A percentile compares a stretch with the other conserved stretches of the same genome.
Evolutionary conservation across 768 basidiomycete species (phyloP).

Genomic region (Tylopilus intermedius): DNA sequence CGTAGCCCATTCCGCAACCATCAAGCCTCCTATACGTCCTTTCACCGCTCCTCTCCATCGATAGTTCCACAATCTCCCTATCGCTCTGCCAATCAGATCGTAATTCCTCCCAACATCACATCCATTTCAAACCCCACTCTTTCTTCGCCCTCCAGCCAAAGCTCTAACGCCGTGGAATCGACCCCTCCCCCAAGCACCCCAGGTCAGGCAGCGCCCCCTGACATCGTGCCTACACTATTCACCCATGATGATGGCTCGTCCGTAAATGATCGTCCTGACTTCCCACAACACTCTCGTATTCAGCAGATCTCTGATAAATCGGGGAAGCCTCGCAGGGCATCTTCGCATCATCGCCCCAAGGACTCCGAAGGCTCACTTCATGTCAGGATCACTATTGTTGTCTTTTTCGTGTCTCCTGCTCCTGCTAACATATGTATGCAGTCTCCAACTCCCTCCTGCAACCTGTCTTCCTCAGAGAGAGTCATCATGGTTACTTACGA

Average conservation of each 20-base stretch:
- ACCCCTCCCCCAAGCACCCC: conserved; percentile 73
- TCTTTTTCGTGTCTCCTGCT: conserved; percentile 3
- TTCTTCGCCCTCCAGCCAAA: conserved; percentile 66
- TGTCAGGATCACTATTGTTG: conserved; percentile 7
- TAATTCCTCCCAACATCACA: conserved; percentile 34
- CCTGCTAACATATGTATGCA: conserved; percentile 16
- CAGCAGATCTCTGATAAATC: conserved; percentile 31
- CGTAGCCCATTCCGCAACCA: conserved; percentile 9
- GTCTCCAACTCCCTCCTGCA: conserved; percentile 29
- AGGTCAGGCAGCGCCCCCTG: conserved; percentile 42
- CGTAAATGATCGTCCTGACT: conserved; percentile 27
- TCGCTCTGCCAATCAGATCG: conserved; percentile 24
- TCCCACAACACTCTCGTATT: conserved; percentile 27
- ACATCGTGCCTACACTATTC: conserved; percentile 36
- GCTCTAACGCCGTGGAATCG: conserved; percentile 57
- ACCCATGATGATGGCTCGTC: conserved; percentile 34
- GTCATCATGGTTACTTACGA: conserved; percentile 69
- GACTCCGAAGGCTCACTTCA: conserved; percentile 26
- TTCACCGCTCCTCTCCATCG: conserved; percentile 25
- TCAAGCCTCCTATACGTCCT: conserved; percentile 24
- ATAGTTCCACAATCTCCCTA: conserved; percentile 17
- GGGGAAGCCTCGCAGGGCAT: conserved; percentile 26
- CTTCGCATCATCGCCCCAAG: conserved; percentile 25
- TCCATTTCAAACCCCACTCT: conserved; percentile 50
- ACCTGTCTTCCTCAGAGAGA: conserved; percentile 28